phyloP scores from a whole-genome alignment of 257 asterid genomes.

The Pogostemon cablin region DNA sequence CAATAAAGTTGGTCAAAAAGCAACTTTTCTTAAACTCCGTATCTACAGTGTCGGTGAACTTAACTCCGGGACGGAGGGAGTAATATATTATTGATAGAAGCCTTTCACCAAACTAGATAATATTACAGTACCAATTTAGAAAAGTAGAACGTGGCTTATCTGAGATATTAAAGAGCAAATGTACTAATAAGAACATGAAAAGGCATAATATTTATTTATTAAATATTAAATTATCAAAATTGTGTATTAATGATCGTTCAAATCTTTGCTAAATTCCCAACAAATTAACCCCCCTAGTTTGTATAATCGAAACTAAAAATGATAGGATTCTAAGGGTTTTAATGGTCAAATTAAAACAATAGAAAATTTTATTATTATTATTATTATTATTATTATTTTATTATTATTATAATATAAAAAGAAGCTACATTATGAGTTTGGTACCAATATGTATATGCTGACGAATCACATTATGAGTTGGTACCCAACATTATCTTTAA shows the following conservation, averaged over 20 bases:
- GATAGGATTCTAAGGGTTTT: no score
- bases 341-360: no score
- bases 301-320: no score
- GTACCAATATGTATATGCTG: background rate
- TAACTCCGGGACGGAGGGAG: no score
- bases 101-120: slow-evolving; percentile 24
- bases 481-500: background rate
- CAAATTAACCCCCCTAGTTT: no score
- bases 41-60: no score
- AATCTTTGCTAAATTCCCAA: no score
- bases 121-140: background rate
- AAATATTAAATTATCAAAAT: no score
- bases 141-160: slow-evolving; percentile 29
- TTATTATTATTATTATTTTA: no score
- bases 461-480: background rate
- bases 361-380: no score
- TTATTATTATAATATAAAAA: background rate
- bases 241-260: background rate
- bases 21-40: no score
- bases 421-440: background rate
- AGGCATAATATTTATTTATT: background rate
- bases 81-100: background rate
- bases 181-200: slow-evolving; percentile 6
- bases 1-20: no score
- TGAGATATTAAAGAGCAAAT: slow-evolving; percentile 21